A percentile compares a stretch with the other conserved stretches of the same genome.
phyloP scores from a whole-genome alignment of 169 alveolate genomes.

The Plasmodium gaboni region DNA sequence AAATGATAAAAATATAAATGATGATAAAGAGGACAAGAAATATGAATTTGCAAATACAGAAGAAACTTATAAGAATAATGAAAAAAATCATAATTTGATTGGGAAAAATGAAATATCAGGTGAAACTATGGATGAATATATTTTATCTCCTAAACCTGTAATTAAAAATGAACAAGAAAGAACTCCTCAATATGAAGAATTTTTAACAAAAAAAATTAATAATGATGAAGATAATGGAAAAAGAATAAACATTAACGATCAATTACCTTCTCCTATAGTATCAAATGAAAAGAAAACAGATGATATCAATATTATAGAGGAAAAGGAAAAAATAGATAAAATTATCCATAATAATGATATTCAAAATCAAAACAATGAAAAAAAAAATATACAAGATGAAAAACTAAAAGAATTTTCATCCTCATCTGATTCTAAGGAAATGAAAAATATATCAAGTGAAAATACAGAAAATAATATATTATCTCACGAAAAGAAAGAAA shows the following conservation, averaged over 20 bases:
- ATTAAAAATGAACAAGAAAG: background rate
- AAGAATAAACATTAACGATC: background rate
- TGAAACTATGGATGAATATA: conserved; percentile 9
- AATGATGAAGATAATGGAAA: background rate
- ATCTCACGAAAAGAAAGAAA: no score
- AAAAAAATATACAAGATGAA: background rate
- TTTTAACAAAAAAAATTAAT: no score
- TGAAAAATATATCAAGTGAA: background rate
- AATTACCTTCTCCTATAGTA: background rate
- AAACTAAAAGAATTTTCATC: background rate
- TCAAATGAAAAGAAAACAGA: background rate
- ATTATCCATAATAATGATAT: background rate
- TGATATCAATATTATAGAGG: background rate
- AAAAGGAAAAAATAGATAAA: conserved; percentile 10
- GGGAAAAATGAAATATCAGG: background rate
- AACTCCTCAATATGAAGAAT: background rate
- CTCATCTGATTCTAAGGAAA: background rate
- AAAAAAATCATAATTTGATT: background rate
- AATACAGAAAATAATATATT: background rate
- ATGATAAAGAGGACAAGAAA: background rate
- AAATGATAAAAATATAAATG: background rate
- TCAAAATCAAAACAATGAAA: conserved; percentile 1
- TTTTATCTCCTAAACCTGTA: conserved; percentile 4
- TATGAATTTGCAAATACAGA: background rate
- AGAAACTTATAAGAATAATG: background rate